phyloP scores from a whole-genome alignment of 495 filamentous ascomycete genomes.

The Copromyces sp. region DNA sequence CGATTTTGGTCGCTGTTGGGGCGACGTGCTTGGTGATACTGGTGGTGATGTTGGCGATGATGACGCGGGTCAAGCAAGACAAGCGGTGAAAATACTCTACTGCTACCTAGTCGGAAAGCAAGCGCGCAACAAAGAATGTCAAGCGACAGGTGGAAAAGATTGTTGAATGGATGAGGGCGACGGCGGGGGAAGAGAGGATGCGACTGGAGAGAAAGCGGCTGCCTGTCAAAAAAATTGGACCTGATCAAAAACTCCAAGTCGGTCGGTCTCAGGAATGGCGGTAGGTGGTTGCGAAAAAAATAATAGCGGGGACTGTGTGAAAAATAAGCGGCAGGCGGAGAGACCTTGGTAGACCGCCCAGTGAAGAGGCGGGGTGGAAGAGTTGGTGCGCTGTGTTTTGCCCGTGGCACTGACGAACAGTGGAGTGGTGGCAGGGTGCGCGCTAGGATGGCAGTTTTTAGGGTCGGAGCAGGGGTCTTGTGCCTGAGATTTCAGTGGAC shows the following conservation, averaged over 20 bases:
- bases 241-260: background rate
- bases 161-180: background rate
- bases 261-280: background rate
- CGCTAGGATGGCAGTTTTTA: background rate
- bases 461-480: background rate
- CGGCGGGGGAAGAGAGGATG: background rate
- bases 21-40: background rate
- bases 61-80: background rate
- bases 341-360: background rate
- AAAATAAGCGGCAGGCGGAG: background rate
- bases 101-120: background rate
- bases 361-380: background rate
- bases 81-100: background rate
- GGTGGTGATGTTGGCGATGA: background rate
- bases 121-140: background rate
- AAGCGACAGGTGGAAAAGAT: background rate
- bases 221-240: background rate
- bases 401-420: background rate
- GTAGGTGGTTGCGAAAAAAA: background rate
- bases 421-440: background rate
- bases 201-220: background rate
- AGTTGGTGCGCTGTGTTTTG: background rate
- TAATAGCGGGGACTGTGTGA: background rate
- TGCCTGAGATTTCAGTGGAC: background rate
- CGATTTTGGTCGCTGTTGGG: background rate